Evolutionary conservation across 768 basidiomycete genomes (phyloP), one percentile per base, ranked within the genome.

Genomic region (Tulasnella sp.): DNA sequence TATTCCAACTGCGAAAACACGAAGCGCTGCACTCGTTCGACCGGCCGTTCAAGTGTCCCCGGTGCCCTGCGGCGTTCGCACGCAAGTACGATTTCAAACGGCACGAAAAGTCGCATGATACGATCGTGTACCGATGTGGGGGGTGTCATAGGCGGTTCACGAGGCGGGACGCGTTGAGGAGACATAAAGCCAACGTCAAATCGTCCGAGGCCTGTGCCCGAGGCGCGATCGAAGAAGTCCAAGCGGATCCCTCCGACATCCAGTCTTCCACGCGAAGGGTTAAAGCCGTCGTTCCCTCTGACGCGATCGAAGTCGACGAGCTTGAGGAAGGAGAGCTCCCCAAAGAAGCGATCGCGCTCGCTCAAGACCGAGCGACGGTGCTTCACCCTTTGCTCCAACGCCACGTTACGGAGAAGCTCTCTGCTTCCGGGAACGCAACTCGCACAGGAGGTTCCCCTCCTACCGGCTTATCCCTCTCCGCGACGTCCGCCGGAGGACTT

Each of bases 1-100:
- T 92, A 15, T 91, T 89, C 82, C 87, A 85, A 79, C 86, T 94
- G 9, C 90, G 92, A 6, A 86, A 88, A 2, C 93, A 94, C 82
- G 89, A 91, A 79, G 89, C 88, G 49, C 82, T 88, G 38, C 92
- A 93, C 79, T 85, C 90, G 4, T 86, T 93, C 45, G 91, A 90
- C 3, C 67, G 83, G 81, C 71, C 91, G 89, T 80, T 87, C 91
- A 1, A 89, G 86, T 79, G 84, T 84, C 70, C 82, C 93, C 73
- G 36, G 5, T 79, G 79, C 52, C 64, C 77, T 29, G 71, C 76
- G 42, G 34, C 79, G 29, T 77, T 78, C 68, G 54, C 78, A 19
- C 75, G 75, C 22, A 71, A 71, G 29, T 75, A 79, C 71, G 77
- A 79, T 45, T 67, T 79, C 38, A 71, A 77, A 64, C 77, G 77